phyloP scores from a whole-genome alignment of 1,284 basidiomycete genomes.

The Calocybe gambosa region DNA sequence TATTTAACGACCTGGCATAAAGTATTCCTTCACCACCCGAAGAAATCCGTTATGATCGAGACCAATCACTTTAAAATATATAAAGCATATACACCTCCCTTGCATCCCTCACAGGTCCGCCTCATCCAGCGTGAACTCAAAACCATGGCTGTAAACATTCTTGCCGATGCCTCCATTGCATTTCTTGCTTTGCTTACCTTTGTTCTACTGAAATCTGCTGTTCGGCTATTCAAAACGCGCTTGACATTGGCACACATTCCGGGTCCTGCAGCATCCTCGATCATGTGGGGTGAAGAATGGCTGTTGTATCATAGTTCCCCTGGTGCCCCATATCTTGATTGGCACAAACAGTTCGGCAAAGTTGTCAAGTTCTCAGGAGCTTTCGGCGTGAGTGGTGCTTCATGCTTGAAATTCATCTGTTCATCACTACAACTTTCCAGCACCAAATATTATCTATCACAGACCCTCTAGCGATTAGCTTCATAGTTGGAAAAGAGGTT shows the following conservation, averaged over 20 bases:
- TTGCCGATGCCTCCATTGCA: conserved; percentile 7
- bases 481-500: conserved; percentile 43
- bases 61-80: conserved; percentile 8
- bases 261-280: conserved; percentile 39
- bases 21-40: conserved; percentile 1
- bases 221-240: conserved; percentile 25
- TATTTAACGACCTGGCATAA: conserved; percentile 4
- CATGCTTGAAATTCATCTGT: neutral
- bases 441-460: conserved; percentile 50
- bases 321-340: conserved; percentile 41
- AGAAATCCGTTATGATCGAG: conserved; percentile 14
- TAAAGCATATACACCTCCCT: conserved; percentile 7
- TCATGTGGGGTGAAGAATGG: conserved; percentile 56
- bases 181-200: conserved; percentile 23
- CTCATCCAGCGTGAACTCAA: neutral
- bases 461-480: conserved; percentile 44
- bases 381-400: conserved; percentile 38
- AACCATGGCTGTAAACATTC: conserved; percentile 12
- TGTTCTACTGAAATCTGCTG: conserved; percentile 22
- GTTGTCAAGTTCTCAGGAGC: conserved; percentile 49
- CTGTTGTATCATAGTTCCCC: conserved; percentile 41
- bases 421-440: conserved; percentile 22
- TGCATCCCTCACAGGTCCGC: conserved; percentile 1
- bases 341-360: conserved; percentile 46
- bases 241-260: conserved; percentile 36